Conservation (phyloP, 1,284 basidiomycete species). For the Ceratobasidium sp. region DNA sequence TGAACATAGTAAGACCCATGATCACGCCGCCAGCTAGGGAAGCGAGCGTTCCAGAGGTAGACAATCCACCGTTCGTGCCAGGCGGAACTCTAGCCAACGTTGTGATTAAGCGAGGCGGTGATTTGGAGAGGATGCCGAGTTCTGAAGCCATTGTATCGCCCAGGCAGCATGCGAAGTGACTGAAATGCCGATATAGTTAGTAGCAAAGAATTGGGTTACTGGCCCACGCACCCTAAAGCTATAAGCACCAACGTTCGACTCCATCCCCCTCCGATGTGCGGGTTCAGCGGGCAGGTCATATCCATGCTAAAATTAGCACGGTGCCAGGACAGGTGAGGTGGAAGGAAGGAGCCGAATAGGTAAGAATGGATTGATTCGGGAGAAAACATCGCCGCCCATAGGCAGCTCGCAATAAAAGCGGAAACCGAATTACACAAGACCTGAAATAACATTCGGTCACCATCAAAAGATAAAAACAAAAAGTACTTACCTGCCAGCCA, state of each 20-base stretch:
- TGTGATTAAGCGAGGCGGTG: conserved; percentile 77
- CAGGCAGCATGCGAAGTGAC: conserved; percentile 85
- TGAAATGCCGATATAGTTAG: conserved; percentile 53
- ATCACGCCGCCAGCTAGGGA: conserved; percentile 80
- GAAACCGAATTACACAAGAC: conserved; percentile 83
- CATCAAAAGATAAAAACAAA: not conserved
- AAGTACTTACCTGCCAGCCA: conserved; percentile 72
- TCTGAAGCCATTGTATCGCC: conserved; percentile 87
- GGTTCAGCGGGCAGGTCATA: conserved; percentile 63
- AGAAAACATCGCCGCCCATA: conserved; percentile 74
- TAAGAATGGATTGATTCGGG: conserved; percentile 52
- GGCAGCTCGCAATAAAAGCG: conserved; percentile 72
- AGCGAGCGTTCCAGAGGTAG: conserved; percentile 77
- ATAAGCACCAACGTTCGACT: conserved; percentile 74
- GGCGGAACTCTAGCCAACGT: conserved; percentile 80
- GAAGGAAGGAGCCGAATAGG: conserved; percentile 52
- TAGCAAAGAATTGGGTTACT: not conserved
- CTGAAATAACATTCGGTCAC: conserved; percentile 48
- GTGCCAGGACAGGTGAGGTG: conserved; percentile 51
- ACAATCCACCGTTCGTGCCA: conserved; percentile 93
- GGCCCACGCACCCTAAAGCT: conserved; percentile 75
- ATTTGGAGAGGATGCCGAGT: conserved; percentile 82
- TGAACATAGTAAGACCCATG: conserved; percentile 74
- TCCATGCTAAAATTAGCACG: conserved; percentile 59
- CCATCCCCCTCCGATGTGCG: conserved; percentile 61